Evolutionary conservation across 441 rosid species (phyloP), one percentile per base, ranked within the genome.

Genomic region (Gossypium armourianum): DNA sequence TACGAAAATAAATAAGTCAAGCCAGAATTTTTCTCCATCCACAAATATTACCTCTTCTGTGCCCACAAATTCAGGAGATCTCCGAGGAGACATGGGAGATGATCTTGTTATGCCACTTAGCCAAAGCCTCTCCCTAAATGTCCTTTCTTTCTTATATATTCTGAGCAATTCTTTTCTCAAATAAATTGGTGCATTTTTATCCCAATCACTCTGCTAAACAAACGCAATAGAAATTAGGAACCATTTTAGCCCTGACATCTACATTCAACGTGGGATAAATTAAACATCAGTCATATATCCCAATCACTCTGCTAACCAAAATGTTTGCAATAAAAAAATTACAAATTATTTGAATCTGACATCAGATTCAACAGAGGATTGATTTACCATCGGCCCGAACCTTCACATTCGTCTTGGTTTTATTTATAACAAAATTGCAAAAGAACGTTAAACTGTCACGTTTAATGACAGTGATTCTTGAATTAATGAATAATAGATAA

Each of bases 121-220:
- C 97, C 96, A 91, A 19, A 94, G 91, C 72, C 72, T 83, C 83
- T 88, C 97, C 78, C 96, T 87, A 88, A 89, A 86, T 43, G 16
- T 76, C 72, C 78, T 94, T 79, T 94, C 98, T 72, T 86, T 86
- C 4, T 69, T 68, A 76, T 85, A 87, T 71, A 89, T 75, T 83
- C 92, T 85, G 32, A 77, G 83, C 76, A 94, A 81, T 78, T 94
- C 98, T 78, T 87, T 86, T 87, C 81, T 84, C 83, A 94, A 80
- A 81, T 87, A 82, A 68, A 86, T 82, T 10, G 86, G 87, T 36
- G 78, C 87, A 83, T 83, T 79, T 75, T 72, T 80, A 75, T 80
- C 85, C 79, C 63, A 78, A 75, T 79, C 80, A 74, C 82, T 83
- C 93, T 87, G 79, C 73, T 61, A 70, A 79, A 53, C 58, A 57